phyloP scores from a whole-genome alignment of 106 monocot genomes.

The Vanilla planifolia region DNA sequence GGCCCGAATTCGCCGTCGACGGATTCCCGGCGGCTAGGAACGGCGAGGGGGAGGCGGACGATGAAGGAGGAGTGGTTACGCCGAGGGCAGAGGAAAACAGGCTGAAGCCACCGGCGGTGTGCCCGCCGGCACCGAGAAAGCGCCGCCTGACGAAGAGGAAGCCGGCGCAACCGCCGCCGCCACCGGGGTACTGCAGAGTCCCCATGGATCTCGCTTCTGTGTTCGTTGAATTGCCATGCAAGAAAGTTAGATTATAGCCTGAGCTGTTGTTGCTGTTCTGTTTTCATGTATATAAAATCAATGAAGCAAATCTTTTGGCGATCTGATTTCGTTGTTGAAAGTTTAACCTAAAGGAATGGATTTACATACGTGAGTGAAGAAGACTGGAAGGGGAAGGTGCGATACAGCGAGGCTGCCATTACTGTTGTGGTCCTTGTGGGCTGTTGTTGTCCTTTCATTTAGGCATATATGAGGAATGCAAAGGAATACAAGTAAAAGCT shows the following conservation, averaged over 20 bases:
- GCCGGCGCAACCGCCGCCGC: neutral
- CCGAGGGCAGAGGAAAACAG: neutral
- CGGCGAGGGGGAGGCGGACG: neutral
- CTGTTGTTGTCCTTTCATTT: too few relatives aligned
- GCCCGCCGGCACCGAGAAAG: slow-evolving; percentile 6
- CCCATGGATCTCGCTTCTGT: neutral
- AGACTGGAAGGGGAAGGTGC: too few relatives aligned
- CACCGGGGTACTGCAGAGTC: neutral
- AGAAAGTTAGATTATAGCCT: slow-evolving; percentile 7
- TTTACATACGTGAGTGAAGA: too few relatives aligned
- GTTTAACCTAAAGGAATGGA: too few relatives aligned
- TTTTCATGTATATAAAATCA: neutral
- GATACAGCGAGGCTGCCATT: too few relatives aligned
- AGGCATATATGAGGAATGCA: too few relatives aligned
- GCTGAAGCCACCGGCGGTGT: neutral
- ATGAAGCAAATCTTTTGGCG: neutral
- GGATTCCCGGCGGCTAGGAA: neutral
- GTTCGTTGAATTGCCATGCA: neutral
- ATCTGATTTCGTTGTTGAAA: too few relatives aligned
- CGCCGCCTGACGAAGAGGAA: neutral
- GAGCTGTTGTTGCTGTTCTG: neutral
- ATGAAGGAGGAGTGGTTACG: neutral
- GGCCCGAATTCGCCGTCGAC: neutral
- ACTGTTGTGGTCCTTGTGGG: too few relatives aligned
- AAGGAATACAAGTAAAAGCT: too few relatives aligned